Evolutionary conservation across 2,329 filamentous ascomycete genomes (phyloP), one percentile per base, ranked within the genome.

Genomic region (Ophiostoma sp.): DNA sequence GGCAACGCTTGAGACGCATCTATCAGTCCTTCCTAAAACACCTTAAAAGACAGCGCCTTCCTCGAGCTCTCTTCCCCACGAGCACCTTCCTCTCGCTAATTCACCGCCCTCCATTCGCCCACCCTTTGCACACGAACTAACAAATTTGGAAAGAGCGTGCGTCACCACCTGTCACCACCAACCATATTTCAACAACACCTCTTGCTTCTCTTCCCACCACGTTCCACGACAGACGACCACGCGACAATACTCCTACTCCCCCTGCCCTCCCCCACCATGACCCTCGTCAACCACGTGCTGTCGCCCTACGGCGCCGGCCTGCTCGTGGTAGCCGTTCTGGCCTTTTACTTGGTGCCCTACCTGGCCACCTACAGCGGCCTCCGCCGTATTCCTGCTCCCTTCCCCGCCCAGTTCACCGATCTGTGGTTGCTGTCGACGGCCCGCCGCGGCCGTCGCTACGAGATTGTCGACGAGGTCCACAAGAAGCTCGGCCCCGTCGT

Each of bases 401-500:
- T 91, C 77, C 86, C 88, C 0, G 87, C 87, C 0, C 84, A 86
- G 45, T 93, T 95, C 80, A 89, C 90, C 39, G 94, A 94, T 77
- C 82, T 97, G 36, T 98, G 95, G 95, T 87, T 97, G 28, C 82
- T 97, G 69, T 83, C 85, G 9, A 87, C 90, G 15, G 85, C 84
- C 71, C 89, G 95, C 1, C 85, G 87, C 3, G 94, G 94, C 1
- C 85, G 86, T 66, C 86, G 92, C 11, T 93, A 88, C 78, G 77
- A 82, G 36, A 84, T 85, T 2, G 90, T 97, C n/a, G 86, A 97
- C 78, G 82, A 90, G 48, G 85, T 89, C 8, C 94, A 97, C 82
- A 88, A 92, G 84, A 91, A 90, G 78, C 85, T 92, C 59, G 94
- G 94, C 3, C 91, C 90, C n/a, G 82, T 97, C 1, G 91, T 97